Evolutionary conservation across 2,329 filamentous ascomycete genomes (phyloP).

Genomic region (Penicillium sp.): DNA sequence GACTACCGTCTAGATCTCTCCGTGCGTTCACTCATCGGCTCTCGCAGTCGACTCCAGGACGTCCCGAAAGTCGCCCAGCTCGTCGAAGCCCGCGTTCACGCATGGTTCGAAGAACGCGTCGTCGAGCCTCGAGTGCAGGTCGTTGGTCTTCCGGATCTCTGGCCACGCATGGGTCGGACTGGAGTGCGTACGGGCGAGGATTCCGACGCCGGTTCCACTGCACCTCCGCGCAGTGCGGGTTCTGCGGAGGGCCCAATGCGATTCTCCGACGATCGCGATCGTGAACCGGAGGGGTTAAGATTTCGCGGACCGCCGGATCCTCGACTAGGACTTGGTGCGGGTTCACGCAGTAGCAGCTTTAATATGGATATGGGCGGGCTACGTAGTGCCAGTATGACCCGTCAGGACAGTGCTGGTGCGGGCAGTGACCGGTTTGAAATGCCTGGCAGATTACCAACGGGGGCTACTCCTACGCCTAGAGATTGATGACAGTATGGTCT

Average conservation of each 20-base stretch:
- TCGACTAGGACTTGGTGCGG: constrained; percentile 35
- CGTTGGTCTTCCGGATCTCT: constrained; percentile 64
- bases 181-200: constrained; percentile 50
- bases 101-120: constrained; percentile 70
- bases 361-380: constrained; percentile 38
- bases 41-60: constrained; percentile 65
- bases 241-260: constrained; percentile 31
- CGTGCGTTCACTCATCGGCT: constrained; percentile 67
- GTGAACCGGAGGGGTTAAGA: constrained; percentile 38
- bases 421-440: constrained; percentile 42
- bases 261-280: constrained; percentile 25
- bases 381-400: constrained; percentile 38
- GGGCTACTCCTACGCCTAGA: constrained; percentile 6
- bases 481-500: background rate
- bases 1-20: constrained; percentile 69
- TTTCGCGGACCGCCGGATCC: constrained; percentile 35
- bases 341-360: constrained; percentile 40
- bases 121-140: constrained; percentile 70
- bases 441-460: constrained; percentile 42
- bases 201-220: constrained; percentile 41
- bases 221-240: constrained; percentile 35
- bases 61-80: constrained; percentile 70
- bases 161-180: constrained; percentile 61
- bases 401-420: constrained; percentile 36
- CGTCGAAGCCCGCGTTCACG: constrained; percentile 66